Base-by-base conservation (phyloP, 805 yeast species). In the Wickerhamomyces silvicola region DNA sequence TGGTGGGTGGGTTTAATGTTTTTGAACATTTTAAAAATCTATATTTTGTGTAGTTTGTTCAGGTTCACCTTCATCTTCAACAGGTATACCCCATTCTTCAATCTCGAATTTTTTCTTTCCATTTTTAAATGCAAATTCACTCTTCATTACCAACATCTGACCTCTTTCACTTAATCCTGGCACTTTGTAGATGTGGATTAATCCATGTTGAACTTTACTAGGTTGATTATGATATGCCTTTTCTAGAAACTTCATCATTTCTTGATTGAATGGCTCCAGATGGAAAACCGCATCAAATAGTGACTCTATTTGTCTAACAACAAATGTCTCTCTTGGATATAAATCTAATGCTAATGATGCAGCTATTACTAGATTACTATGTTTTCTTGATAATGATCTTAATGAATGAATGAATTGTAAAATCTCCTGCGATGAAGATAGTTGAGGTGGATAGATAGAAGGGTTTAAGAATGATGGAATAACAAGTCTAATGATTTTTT, bases 21-120 rank as follows among this genome's bases (percentile, higher is more conserved):
- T 18, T 18, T 10, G 17, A 26, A 19, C 18, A 14, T 23, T 12
- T 30, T 31, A 45, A 30, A 44, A 48, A 10, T 48, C 52, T 14
- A 48, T 42, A 15, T 40, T 41, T 26, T 43, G 44, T 5, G 49
- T 46, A 2, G 52, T 48, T 23, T 45, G 46, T 22, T 42, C 43
- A 26, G 43, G 41, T 11, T 43, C 49, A 7, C 48, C 52, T 32
- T 49, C 82, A 36, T 81, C 94, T 36, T 87, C 96, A 3, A 90
- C 95, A 0, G 98, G 97, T 31, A 92, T 92, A n/a, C 95, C 85
- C 95, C 96, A 92, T 48, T 79, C 85, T 43, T 84, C 90, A 32
- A 92, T 80, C 48, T 84, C 95, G 52, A 90, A 86, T 46, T 72
- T 77, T 55, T 77, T 75, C 41, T 82, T 71, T 10, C 95, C 90